Conservation (phyloP, 2,329 filamentous ascomycete genomes). For the Aspergillus sp. region DNA sequence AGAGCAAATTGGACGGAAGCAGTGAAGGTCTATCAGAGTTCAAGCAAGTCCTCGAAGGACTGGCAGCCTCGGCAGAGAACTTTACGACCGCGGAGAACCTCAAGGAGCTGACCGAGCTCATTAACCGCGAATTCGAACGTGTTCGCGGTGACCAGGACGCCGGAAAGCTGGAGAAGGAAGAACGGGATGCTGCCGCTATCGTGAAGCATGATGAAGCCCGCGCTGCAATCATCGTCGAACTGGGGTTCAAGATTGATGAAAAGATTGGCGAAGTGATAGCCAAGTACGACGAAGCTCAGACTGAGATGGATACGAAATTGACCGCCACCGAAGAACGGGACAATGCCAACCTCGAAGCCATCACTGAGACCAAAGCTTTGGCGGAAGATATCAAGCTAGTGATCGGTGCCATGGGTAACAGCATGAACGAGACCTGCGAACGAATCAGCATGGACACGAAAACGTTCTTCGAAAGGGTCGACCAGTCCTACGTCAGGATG, state of each 20-base stretch:
- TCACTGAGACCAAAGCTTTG: slow-evolving; percentile 66
- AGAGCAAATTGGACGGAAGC: slow-evolving; percentile 68
- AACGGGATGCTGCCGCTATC: slow-evolving; percentile 46
- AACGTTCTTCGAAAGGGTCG: slow-evolving; percentile 74
- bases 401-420: slow-evolving; percentile 73
- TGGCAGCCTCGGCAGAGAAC: slow-evolving; percentile 52
- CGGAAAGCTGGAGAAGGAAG: slow-evolving; percentile 68
- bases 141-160: slow-evolving; percentile 71
- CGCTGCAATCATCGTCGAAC: slow-evolving; percentile 45
- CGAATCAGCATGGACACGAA: slow-evolving; percentile 82
- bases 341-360: slow-evolving; percentile 61
- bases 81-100: slow-evolving; percentile 51
- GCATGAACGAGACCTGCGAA: slow-evolving; percentile 72
- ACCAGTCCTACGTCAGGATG: slow-evolving; percentile 65
- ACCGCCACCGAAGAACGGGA: slow-evolving; percentile 67
- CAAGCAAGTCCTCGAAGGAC: slow-evolving; percentile 54
- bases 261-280: slow-evolving; percentile 71
- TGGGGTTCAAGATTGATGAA: slow-evolving; percentile 58
- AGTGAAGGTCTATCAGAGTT: slow-evolving; percentile 55
- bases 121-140: slow-evolving; percentile 82
- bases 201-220: slow-evolving; percentile 55
- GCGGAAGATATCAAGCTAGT: slow-evolving; percentile 81
- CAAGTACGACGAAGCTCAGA: slow-evolving; percentile 83
- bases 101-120: slow-evolving; percentile 62
- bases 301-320: slow-evolving; percentile 63